Base-by-base conservation (phyloP, 345 rosid genomes). In the Eutrema yunnanense region DNA sequence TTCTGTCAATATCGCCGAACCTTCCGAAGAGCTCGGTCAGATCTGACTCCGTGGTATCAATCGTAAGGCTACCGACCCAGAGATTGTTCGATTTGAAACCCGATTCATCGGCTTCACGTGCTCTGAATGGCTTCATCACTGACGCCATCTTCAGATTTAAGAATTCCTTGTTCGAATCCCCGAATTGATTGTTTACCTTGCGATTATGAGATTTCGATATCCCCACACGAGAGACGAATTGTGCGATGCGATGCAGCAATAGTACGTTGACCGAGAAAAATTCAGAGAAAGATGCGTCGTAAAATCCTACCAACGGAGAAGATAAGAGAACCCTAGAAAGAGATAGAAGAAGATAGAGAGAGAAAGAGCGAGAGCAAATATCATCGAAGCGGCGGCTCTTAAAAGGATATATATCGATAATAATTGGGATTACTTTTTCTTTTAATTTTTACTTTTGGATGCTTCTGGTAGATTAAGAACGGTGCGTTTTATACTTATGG, bases 51-150 rank as follows among this genome's bases (percentile, higher is more conserved):
- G 80, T 83, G 26, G 86, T 85, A 34, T 84, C 96, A 2, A 67
- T 48, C 50, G 88, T 53, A 8, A 92, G 66, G 59, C 90, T 90
- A 8, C 99, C 98, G 1, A 92, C 87, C 99, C 99, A 92, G 0
- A 95, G 90, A 46, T 85, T 83, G 75, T 76, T 92, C 62, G 97
- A 88, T 33, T 84, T 85, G 52, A 79, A 13, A 16, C 75, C 82
- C 1, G 69, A 41, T 19, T 46, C 79, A 11, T 82, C 86, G 7
- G 76, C 79, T 9, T 81, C 87, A 40, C 73, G 79, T 41, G 47
- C 78, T 81, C 57, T 49, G 74, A 69, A 68, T 3, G 74, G 55
- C 75, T 81, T 85, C 59, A 74, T 76, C 11, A 78, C 78, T 27
- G 86, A 82, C 13, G 55, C 82, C 87, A 87, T 84, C 70, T 22